A percentile compares a stretch with the other conserved stretches of the same genome.
These are phyloP conservation scores for Juncus effusus DNA, from an alignment of 176 grass and related monocot genomes.

Conservation along the genomic window DNA sequence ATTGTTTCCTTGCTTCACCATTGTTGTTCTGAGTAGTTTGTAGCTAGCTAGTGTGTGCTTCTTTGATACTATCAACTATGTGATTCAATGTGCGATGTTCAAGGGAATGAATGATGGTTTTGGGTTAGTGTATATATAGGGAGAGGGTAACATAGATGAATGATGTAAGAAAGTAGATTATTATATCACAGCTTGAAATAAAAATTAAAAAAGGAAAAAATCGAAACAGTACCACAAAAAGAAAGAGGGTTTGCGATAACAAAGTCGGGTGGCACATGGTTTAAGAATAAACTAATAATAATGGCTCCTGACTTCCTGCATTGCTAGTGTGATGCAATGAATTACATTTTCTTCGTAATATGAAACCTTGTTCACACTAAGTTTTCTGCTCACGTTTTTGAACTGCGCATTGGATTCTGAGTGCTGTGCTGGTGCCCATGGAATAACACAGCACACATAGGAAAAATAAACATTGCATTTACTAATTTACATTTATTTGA, in stretches of 20 bases:
- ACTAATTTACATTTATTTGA: background rate
- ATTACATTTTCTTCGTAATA: slow-evolving; percentile 7
- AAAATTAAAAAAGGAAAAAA: slow-evolving; percentile 3
- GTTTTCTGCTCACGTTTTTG: background rate
- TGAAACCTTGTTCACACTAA: slow-evolving; percentile 13
- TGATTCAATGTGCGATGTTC: slow-evolving; percentile 7
- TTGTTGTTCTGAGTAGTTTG: slow-evolving; percentile 17
- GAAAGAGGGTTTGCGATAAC: background rate
- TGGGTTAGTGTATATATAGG: slow-evolving; percentile 51
- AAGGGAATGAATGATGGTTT: slow-evolving; percentile 20
- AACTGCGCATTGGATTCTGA: background rate
- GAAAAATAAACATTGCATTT: background rate
- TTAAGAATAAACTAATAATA: slow-evolving; percentile 10
- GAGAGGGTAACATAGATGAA: background rate
- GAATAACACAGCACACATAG: background rate
- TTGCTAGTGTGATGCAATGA: slow-evolving; percentile 4
- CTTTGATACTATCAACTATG: background rate
- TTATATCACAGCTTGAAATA: slow-evolving; percentile 10
- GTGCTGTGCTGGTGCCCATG: background rate
- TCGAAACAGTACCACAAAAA: background rate
- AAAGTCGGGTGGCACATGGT: slow-evolving; percentile 9
- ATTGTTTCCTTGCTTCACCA: slow-evolving; percentile 42
- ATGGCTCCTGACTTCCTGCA: slow-evolving; percentile 5
- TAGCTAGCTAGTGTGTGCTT: slow-evolving; percentile 8
- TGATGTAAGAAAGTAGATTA: slow-evolving; percentile 8